These are phyloP conservation scores for Vickermania ingenoplastis DNA, from an alignment of 208 protist species.

Conservation along the genomic window DNA sequence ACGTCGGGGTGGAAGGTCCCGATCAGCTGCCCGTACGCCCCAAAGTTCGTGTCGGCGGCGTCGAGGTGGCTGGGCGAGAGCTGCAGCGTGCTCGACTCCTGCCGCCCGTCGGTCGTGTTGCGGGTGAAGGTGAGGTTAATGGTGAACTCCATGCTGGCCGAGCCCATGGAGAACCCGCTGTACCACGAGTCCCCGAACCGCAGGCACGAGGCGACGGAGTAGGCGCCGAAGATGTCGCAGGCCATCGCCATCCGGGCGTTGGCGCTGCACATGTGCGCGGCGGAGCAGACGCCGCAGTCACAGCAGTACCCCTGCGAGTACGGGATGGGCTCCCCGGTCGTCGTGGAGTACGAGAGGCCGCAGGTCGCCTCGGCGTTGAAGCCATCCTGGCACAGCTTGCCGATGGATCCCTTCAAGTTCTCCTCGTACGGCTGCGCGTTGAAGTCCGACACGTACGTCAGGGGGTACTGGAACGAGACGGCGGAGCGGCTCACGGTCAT, in stretches of 20 bases:
- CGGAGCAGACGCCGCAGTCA: conserved; percentile 52
- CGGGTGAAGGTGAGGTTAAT: conserved; percentile 8
- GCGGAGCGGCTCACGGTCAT: not conserved
- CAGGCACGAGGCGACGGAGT: conserved; percentile 52
- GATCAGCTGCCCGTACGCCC: too few species aligned
- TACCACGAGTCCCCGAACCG: conserved; percentile 24
- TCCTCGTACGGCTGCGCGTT: not conserved
- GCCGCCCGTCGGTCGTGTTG: not conserved
- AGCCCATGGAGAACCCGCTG: conserved; percentile 16
- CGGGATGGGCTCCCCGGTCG: conserved; percentile 28
- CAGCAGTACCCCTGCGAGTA: conserved; percentile 87
- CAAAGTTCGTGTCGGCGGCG: not conserved
- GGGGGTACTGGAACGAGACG: not conserved
- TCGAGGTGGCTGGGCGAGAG: not conserved
- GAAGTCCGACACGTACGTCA: not conserved
- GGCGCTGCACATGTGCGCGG: conserved; percentile 44
- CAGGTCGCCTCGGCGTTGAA: conserved; percentile 51
- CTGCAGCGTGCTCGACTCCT: not conserved
- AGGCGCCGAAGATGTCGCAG: conserved; percentile 52
- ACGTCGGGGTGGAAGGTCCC: not conserved
- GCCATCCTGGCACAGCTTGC: conserved; percentile 48
- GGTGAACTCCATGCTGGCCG: conserved; percentile 12
- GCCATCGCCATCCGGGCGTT: conserved; percentile 30
- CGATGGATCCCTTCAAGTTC: not conserved
- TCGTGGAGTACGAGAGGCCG: conserved; percentile 40